These are phyloP conservation scores for Anthostomella pinea DNA, from an alignment of 2,329 filamentous ascomycete genomes.

Conservation along the genomic window DNA sequence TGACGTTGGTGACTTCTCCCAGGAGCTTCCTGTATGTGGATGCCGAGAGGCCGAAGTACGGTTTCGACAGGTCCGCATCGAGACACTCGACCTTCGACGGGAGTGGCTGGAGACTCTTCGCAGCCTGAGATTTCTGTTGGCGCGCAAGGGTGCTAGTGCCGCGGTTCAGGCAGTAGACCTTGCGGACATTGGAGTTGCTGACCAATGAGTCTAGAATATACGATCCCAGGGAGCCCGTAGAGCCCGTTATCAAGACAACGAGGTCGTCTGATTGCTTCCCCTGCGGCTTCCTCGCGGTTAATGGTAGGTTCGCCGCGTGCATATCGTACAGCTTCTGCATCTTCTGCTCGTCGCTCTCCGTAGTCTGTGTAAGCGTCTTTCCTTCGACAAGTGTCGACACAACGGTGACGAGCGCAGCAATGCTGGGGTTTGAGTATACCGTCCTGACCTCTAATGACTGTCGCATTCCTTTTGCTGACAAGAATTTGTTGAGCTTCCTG, in stretches of 20 bases:
- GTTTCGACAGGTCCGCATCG: constrained; percentile 11
- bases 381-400: constrained; percentile 8
- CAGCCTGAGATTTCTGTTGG: constrained; percentile 9
- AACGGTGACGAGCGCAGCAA: constrained; percentile 11
- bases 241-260: constrained; percentile 22
- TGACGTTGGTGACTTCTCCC: constrained; percentile 7
- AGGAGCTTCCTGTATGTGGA: constrained; percentile 13
- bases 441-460: constrained; percentile 5
- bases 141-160: constrained; percentile 7
- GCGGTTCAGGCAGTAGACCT: constrained; percentile 21
- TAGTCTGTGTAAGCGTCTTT: neutral
- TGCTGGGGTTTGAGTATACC: constrained; percentile 16
- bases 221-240: constrained; percentile 22
- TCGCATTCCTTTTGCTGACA: constrained; percentile 3
- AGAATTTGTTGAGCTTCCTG: constrained; percentile 9
- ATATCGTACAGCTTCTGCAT: constrained; percentile 12
- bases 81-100: constrained; percentile 13
- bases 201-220: constrained; percentile 20
- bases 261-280: neutral
- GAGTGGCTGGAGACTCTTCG: constrained; percentile 10
- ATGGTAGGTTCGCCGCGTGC: constrained; percentile 11
- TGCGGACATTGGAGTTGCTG: constrained; percentile 5
- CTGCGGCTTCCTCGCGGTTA: constrained; percentile 4
- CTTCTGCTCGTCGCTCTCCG: constrained; percentile 4
- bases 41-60: constrained; percentile 16